Percentiles rank a stretch among this genome's conserved stretches.
phyloP scores from a whole-genome alignment of 2,329 filamentous ascomycete species.

The Sporothrix euskadiensis region DNA sequence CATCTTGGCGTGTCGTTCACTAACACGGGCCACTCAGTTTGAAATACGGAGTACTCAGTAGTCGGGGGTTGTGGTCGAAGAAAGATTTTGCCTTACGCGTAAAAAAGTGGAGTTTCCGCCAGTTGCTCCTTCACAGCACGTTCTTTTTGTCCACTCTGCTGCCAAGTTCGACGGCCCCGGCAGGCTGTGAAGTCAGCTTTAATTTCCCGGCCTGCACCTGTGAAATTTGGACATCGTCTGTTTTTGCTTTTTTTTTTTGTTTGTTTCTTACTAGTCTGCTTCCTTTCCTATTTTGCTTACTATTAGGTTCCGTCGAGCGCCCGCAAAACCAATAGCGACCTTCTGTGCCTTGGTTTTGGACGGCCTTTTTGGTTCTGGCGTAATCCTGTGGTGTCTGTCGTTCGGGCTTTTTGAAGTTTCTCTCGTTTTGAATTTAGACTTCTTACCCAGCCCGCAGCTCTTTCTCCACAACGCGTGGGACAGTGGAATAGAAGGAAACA shows the following conservation, averaged over 20 bases:
- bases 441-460: not conserved
- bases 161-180: conserved; percentile 2
- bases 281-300: not conserved
- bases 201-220: conserved; percentile 4
- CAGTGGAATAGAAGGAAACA: not conserved
- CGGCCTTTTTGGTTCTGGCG: not conserved
- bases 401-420: not conserved
- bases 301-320: not conserved
- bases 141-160: not conserved
- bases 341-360: not conserved
- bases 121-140: not conserved
- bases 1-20: not conserved
- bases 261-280: not conserved
- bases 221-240: not conserved
- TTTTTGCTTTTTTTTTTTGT: not conserved
- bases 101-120: not conserved
- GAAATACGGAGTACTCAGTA: not conserved
- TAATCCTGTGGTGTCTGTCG: too few relatives aligned
- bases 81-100: not conserved
- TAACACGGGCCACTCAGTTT: not conserved
- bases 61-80: not conserved
- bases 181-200: not conserved
- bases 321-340: not conserved
- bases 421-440: not conserved
- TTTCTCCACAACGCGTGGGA: conserved; percentile 8